Conservation (phyloP, 495 filamentous ascomycete genomes). For the Aspergillus conjunctus region DNA sequence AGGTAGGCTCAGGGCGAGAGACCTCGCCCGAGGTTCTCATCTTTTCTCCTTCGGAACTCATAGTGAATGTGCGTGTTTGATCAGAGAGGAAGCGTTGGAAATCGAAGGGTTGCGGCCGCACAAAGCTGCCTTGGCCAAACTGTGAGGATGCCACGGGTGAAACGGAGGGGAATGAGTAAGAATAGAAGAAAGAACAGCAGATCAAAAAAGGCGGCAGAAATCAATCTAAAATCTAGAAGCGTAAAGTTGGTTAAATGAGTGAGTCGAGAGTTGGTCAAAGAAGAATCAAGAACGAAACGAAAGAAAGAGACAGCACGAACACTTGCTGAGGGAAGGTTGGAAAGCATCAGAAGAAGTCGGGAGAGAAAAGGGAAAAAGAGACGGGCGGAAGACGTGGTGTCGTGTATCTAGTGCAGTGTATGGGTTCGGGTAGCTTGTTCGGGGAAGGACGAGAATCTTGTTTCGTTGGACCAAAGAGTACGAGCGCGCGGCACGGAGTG, state of each 20-base stretch:
- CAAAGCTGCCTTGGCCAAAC: constrained; percentile 50
- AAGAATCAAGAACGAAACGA: constrained; percentile 26
- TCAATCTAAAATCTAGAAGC: constrained; percentile 20
- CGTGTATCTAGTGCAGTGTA: neutral
- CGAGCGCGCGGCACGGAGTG: constrained; percentile 19
- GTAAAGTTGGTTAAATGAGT: constrained; percentile 30
- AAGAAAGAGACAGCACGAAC: constrained; percentile 16
- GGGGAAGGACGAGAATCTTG: constrained; percentile 11
- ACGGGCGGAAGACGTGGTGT: neutral
- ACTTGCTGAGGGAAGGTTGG: constrained; percentile 15
- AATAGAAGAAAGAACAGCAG: constrained; percentile 20
- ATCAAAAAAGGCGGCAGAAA: constrained; percentile 15
- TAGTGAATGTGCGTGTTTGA: constrained; percentile 50
- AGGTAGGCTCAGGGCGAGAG: constrained; percentile 61
- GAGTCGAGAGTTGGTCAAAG: constrained; percentile 33
- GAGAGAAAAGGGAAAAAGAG: constrained; percentile 11
- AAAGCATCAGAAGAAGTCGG: constrained; percentile 10
- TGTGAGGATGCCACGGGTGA: constrained; percentile 51
- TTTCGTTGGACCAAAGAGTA: constrained; percentile 15
- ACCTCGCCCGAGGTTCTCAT: constrained; percentile 74
- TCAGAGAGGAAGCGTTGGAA: constrained; percentile 53
- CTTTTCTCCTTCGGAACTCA: constrained; percentile 75
- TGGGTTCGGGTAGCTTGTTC: constrained; percentile 1
- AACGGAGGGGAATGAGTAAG: constrained; percentile 15
- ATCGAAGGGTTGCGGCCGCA: constrained; percentile 54